Evolutionary conservation across 768 basidiomycete species (phyloP).

Genomic region (Favolaschia claudopus): DNA sequence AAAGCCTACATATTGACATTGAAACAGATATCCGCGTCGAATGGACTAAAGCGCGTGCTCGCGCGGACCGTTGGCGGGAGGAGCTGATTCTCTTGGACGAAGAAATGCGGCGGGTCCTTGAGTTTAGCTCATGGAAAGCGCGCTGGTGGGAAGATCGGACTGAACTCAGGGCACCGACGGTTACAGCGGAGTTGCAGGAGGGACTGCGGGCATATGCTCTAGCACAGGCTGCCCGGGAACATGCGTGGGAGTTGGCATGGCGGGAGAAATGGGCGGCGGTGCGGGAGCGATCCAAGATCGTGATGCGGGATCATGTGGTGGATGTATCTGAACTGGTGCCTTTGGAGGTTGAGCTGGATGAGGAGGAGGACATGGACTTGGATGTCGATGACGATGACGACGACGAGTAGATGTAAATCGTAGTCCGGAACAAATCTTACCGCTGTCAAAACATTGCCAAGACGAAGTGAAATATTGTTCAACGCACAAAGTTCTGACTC

Average conservation of each 20-base stretch:
- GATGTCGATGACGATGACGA: slow-evolving; percentile 1
- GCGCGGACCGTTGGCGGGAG: slow-evolving; percentile 34
- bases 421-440: too few species aligned
- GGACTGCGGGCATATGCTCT: background rate
- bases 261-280: background rate
- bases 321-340: background rate
- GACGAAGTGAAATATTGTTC: too few species aligned
- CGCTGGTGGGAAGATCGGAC: slow-evolving; percentile 11
- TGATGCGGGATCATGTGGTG: background rate
- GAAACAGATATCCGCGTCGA: slow-evolving; percentile 30
- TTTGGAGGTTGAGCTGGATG: slow-evolving; percentile 2
- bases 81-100: slow-evolving; percentile 32
- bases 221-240: slow-evolving; percentile 1
- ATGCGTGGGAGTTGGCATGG: background rate
- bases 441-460: too few species aligned
- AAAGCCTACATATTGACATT: background rate
- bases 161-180: background rate
- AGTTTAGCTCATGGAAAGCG: slow-evolving; percentile 24
- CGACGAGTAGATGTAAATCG: too few species aligned
- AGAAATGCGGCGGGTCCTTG: slow-evolving; percentile 36
- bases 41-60: slow-evolving; percentile 33
- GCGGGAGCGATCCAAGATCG: background rate
- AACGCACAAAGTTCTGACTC: too few species aligned
- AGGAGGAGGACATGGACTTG: background rate
- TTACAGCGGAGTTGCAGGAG: background rate